Evolutionary conservation across 768 basidiomycete genomes (phyloP).

Genomic region (Phlegmacium glaucopus): DNA sequence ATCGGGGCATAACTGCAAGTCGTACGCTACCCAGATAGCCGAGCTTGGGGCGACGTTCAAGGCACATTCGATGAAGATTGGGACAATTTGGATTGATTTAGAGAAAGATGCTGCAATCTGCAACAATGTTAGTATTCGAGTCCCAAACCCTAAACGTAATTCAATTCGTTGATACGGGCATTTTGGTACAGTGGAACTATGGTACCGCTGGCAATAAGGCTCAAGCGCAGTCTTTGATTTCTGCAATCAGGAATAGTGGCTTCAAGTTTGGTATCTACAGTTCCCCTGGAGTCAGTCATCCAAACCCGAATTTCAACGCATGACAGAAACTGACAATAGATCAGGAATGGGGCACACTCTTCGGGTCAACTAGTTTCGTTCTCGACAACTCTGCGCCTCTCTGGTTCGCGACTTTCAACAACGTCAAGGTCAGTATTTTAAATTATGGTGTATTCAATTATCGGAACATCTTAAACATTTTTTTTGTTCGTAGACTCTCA

Average conservation of each 20-base stretch:
- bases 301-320: background rate
- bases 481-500: constrained; percentile 7
- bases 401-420: constrained; percentile 20
- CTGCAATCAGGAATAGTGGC: constrained; percentile 13
- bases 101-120: constrained; percentile 16
- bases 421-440: constrained; percentile 12
- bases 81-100: constrained; percentile 17
- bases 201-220: constrained; percentile 13
- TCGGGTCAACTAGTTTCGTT: constrained; percentile 16
- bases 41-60: constrained; percentile 12
- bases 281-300: constrained; percentile 11
- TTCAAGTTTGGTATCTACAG: constrained; percentile 18
- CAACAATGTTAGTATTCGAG: constrained; percentile 9
- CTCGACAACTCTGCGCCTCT: constrained; percentile 15
- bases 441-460: background rate
- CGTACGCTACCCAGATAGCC: constrained; percentile 11
- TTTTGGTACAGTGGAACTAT: constrained; percentile 11
- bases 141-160: background rate
- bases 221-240: constrained; percentile 11
- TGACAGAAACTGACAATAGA: background rate
- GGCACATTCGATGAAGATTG: constrained; percentile 15
- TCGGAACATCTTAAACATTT: background rate
- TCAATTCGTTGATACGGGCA: background rate
- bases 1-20: constrained; percentile 15
- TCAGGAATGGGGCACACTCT: constrained; percentile 16